Evolutionary conservation across 495 filamentous ascomycete genomes (phyloP), one percentile per base, ranked within the genome.

Genomic region (Penicillium odoratum): DNA sequence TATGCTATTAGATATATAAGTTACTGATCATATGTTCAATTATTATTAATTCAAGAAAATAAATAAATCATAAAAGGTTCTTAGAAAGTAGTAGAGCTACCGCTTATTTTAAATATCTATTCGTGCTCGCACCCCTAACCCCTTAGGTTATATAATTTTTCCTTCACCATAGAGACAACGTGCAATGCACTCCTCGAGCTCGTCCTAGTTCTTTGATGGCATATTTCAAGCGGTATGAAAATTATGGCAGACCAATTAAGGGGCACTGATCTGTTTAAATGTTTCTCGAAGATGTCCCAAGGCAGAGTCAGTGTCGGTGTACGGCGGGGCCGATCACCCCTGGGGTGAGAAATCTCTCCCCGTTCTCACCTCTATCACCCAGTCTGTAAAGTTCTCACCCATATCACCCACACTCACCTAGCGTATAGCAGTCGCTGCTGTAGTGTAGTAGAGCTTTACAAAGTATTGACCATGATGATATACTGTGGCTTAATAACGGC

Each of bases 401-500:
- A 40, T 40, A 40, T 40, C 36, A 40, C 36, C 36, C 36, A n/a
- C 15, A 40, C 36, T 40, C 11, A 40, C 11, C 36, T 13, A 38
- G 3, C 1, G 11, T 13, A 33, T 2, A 7, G 0, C 11, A 4
- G 0, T 38, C 11, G 34, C 8, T 13, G 34, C 34, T 38, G 4
- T 33, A 33, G 31, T 1, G 31, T 33, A 3, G 3, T 33, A 38
- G 34, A 7, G 34, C 34, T 38, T 1, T 38, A 11, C 4, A 38
- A 13, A 13, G n/a, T n/a, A n/a, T n/a, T n/a, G n/a, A n/a, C n/a
- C n/a, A n/a, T n/a, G n/a, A n/a, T n/a, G n/a, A n/a, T n/a, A n/a
- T n/a, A n/a, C n/a, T n/a, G n/a, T 46, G 43, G 43, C 43, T 46
- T 46, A 26, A 46, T n/a, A 21, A 46, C 43, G 43, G 43, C 18